These are phyloP conservation scores for Oropetium thomaeum DNA, from an alignment of 176 grass and related monocot species.

Conservation along the genomic window DNA sequence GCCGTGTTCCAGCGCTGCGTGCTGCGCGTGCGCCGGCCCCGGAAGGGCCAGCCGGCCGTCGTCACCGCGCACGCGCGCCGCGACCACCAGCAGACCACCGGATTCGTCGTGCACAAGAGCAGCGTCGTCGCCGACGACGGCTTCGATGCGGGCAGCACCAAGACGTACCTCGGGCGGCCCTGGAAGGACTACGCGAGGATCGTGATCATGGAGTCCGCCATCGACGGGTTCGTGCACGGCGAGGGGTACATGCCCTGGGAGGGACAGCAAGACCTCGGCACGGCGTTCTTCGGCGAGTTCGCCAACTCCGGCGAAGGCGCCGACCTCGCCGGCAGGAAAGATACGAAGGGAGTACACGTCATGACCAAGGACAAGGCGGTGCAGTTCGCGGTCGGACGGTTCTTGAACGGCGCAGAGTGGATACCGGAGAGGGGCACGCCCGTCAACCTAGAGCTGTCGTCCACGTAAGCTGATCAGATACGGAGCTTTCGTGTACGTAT, in stretches of 20 bases:
- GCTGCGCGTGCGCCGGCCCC: slow-evolving; percentile 56
- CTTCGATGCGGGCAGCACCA: slow-evolving; percentile 10
- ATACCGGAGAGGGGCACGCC: slow-evolving; percentile 72
- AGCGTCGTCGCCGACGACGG: slow-evolving; percentile 45
- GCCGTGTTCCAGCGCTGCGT: slow-evolving; percentile 90
- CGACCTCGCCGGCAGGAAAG: slow-evolving; percentile 32
- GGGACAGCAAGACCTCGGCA: slow-evolving; percentile 39
- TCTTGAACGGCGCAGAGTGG: slow-evolving; percentile 71
- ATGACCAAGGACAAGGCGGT: slow-evolving; percentile 43
- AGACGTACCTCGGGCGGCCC: slow-evolving; percentile 65
- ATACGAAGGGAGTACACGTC: slow-evolving; percentile 54
- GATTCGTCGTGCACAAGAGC: slow-evolving; percentile 77
- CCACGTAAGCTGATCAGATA: slow-evolving; percentile 6
- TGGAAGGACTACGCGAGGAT: slow-evolving; percentile 73
- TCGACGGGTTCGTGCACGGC: slow-evolving; percentile 57
- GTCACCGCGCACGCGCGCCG: slow-evolving; percentile 66
- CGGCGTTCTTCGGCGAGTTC: slow-evolving; percentile 70
- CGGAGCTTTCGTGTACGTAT: not conserved
- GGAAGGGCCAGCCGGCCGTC: slow-evolving; percentile 50
- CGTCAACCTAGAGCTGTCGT: slow-evolving; percentile 56
- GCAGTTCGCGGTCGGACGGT: slow-evolving; percentile 61
- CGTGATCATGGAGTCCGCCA: slow-evolving; percentile 66
- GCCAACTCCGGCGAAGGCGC: slow-evolving; percentile 55
- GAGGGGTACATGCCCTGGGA: slow-evolving; percentile 76
- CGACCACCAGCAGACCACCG: slow-evolving; percentile 72